phyloP scores from a whole-genome alignment of 441 rosid genomes.

The Euphorbia corollata region DNA sequence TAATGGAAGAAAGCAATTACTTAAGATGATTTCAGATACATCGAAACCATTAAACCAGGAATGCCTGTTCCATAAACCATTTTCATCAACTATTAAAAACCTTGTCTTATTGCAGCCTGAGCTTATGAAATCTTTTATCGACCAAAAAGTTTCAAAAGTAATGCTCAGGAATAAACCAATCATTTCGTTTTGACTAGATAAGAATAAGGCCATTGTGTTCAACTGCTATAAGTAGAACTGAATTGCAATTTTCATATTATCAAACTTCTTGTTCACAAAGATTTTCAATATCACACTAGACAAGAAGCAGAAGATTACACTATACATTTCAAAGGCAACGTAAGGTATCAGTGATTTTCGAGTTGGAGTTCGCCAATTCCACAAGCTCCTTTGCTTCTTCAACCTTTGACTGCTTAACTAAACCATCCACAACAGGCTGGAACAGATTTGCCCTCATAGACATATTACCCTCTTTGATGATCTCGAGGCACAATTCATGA shows the following conservation, averaged over 20 bases:
- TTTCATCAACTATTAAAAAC: slow-evolving; percentile 29
- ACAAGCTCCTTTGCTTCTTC: slow-evolving; percentile 46
- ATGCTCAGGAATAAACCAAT: background rate
- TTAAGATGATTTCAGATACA: slow-evolving; percentile 27
- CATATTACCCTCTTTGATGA: slow-evolving; percentile 23
- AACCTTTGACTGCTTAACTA: slow-evolving; percentile 42
- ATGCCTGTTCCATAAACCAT: slow-evolving; percentile 30
- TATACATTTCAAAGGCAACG: slow-evolving; percentile 19
- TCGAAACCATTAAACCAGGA: slow-evolving; percentile 43
- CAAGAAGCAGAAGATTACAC: background rate
- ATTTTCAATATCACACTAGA: background rate
- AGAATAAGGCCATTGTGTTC: background rate
- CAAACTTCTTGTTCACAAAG: background rate
- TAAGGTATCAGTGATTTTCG: slow-evolving; percentile 27
- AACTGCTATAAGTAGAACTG: background rate
- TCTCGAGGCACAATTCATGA: slow-evolving; percentile 39
- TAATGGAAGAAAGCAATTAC: slow-evolving; percentile 23
- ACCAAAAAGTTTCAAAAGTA: background rate
- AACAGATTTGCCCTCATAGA: slow-evolving; percentile 27
- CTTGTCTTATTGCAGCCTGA: slow-evolving; percentile 41
- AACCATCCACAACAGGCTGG: slow-evolving; percentile 46
- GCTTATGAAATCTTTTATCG: slow-evolving; percentile 22
- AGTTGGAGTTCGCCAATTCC: slow-evolving; percentile 32
- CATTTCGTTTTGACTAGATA: no score
- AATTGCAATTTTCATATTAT: background rate